Evolutionary conservation across 306 rosid genomes (phyloP).

Genomic region (Cucurbita maxima): DNA sequence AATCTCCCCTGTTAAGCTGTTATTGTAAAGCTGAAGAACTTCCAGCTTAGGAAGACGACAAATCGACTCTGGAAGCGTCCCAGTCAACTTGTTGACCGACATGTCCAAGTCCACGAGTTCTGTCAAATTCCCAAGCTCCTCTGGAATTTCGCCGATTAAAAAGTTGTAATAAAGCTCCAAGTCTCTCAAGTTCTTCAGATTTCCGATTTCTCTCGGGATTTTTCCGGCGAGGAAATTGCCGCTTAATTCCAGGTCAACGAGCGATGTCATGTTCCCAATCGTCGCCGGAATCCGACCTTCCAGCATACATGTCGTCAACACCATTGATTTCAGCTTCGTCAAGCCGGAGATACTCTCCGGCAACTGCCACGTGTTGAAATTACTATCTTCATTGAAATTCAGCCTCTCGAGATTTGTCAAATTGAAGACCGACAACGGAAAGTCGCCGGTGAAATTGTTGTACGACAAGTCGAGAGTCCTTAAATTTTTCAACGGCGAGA

Average conservation of each 20-base stretch:
- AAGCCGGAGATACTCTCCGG: constrained; percentile 33
- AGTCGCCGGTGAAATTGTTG: constrained; percentile 47
- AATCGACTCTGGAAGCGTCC: constrained; percentile 51
- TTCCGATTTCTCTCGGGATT: constrained; percentile 58
- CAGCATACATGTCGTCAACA: constrained; percentile 56
- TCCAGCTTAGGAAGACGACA: constrained; percentile 65
- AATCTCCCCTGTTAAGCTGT: constrained; percentile 59
- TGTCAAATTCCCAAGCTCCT: constrained; percentile 63
- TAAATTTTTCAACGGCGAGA: constrained; percentile 45
- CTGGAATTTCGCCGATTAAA: constrained; percentile 53
- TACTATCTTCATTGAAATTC: constrained; percentile 59
- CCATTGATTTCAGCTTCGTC: constrained; percentile 37
- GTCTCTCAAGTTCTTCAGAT: constrained; percentile 35
- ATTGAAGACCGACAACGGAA: constrained; percentile 64
- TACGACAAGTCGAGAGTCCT: constrained; percentile 59
- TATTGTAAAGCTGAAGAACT: constrained; percentile 81
- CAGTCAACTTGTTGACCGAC: constrained; percentile 68
- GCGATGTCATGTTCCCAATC: constrained; percentile 64
- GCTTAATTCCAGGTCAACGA: constrained; percentile 62
- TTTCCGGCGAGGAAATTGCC: constrained; percentile 57
- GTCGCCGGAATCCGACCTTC: constrained; percentile 56
- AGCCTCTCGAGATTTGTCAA: constrained; percentile 52
- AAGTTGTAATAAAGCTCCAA: constrained; percentile 84
- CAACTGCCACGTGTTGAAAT: constrained; percentile 44
- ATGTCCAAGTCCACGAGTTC: constrained; percentile 65